These are phyloP conservation scores for Fraxinus excelsior DNA, from an alignment of 257 asterid genomes.

Conservation along the genomic window DNA sequence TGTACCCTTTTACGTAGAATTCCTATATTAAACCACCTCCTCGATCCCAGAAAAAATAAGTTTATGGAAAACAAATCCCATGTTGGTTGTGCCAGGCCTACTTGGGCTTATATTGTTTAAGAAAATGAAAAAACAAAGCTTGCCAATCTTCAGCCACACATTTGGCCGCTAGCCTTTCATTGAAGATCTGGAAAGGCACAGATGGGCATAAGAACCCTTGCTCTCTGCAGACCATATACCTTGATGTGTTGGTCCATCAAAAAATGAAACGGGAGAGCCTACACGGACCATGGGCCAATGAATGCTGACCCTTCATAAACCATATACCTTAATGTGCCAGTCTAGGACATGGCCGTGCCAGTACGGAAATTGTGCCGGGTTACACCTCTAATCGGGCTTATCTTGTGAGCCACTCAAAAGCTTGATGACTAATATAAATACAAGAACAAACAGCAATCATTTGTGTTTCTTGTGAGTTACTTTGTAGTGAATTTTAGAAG, in stretches of 20 bases:
- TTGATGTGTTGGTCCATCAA: not conserved
- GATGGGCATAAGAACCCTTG: not conserved
- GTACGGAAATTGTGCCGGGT: not conserved
- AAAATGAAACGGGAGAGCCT: not conserved
- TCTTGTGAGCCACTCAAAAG: not conserved
- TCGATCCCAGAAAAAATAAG: not conserved
- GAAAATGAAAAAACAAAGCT: not conserved
- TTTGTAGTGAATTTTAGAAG: not conserved
- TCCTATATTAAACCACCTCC: not conserved
- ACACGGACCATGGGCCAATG: not conserved
- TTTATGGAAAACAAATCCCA: not conserved
- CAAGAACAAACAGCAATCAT: not conserved
- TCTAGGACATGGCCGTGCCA: not conserved
- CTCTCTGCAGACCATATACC: not conserved
- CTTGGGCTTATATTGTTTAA: not conserved
- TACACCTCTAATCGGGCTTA: not conserved
- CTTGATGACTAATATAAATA: not conserved
- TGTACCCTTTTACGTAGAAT: not conserved
- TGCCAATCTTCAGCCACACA: not conserved
- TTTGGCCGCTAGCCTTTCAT: not conserved
- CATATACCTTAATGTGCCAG: not conserved
- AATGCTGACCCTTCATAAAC: not conserved
- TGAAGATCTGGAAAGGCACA: not conserved
- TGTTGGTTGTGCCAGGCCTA: not conserved
- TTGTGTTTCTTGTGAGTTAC: not conserved